phyloP scores from a whole-genome alignment of 2,329 filamentous ascomycete species.

The Hortaea werneckii region DNA sequence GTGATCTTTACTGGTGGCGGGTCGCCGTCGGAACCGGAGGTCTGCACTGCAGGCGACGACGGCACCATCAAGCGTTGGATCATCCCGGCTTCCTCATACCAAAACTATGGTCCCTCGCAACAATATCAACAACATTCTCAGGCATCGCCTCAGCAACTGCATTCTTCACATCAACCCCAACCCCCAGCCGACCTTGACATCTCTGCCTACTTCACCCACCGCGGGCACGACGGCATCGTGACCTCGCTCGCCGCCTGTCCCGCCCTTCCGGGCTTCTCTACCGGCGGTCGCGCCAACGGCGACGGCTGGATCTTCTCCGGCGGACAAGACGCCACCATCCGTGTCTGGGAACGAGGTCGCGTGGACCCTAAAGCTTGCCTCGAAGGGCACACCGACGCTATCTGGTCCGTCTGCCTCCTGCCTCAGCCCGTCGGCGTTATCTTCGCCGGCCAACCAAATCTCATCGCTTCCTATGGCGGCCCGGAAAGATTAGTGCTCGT shows the following conservation, averaged over 20 bases:
- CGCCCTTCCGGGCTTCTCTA: conserved; percentile 77
- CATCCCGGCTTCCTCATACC: conserved; percentile 64
- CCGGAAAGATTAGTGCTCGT: conserved; percentile 82
- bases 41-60: conserved; percentile 92
- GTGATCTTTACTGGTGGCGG: conserved; percentile 96
- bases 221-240: conserved; percentile 84
- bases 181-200: conserved; percentile 68
- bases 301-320: conserved; percentile 99
- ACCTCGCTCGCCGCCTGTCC: conserved; percentile 81
- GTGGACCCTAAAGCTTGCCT: conserved; percentile 93
- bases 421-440: conserved; percentile 71
- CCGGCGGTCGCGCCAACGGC: conserved; percentile 74
- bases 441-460: conserved; percentile 50
- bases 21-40: conserved; percentile 89
- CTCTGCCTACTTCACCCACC: conserved; percentile 85
- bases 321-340: conserved; percentile 83
- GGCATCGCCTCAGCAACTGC: too few species aligned
- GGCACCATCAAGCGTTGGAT: conserved; percentile 95
- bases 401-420: conserved; percentile 90
- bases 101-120: conserved; percentile 46
- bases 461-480: conserved; percentile 54
- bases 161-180: not conserved
- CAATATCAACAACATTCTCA: conserved; percentile 32
- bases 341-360: conserved; percentile 89
- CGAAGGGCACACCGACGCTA: conserved; percentile 87